Evolutionary conservation across 2,329 filamentous ascomycete genomes (phyloP).

Genomic region (Hymenoscyphus occultus): DNA sequence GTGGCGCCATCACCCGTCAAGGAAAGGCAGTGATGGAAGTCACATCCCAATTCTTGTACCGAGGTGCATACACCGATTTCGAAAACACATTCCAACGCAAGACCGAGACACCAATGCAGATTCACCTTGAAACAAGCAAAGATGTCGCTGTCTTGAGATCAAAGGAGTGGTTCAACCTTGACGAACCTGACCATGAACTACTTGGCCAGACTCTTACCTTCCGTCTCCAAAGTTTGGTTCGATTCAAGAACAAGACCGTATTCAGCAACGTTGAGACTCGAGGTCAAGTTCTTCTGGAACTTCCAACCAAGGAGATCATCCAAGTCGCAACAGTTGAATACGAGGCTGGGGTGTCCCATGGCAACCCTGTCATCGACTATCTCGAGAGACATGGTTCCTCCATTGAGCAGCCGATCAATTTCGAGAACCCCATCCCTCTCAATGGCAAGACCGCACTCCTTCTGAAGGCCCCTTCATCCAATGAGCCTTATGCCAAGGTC

Average conservation of each 20-base stretch:
- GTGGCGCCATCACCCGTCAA: constrained; percentile 86
- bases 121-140: constrained; percentile 82
- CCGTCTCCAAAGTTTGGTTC: constrained; percentile 86
- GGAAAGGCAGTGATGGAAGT: constrained; percentile 93
- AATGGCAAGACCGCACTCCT: constrained; percentile 87
- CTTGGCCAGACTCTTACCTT: constrained; percentile 93
- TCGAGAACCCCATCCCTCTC: constrained; percentile 94
- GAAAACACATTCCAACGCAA: constrained; percentile 99
- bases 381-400: constrained; percentile 85
- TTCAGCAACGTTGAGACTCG: constrained; percentile 90
- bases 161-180: constrained; percentile 95
- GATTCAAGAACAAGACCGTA: constrained; percentile 91
- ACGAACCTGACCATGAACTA: constrained; percentile 81
- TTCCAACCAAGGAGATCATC: constrained; percentile 95
- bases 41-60: constrained; percentile 96
- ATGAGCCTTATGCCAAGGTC: constrained; percentile 96
- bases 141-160: constrained; percentile 92
- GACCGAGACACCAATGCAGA: constrained; percentile 89
- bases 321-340: constrained; percentile 98
- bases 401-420: constrained; percentile 93
- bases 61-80: constrained; percentile 86
- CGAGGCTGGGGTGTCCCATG: constrained; percentile 83
- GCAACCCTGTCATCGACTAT: constrained; percentile 96
- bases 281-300: constrained; percentile 87
- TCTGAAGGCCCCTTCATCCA: constrained; percentile 88